phyloP scores from a whole-genome alignment of 306 rosid species.

The Albizia julibrissin region DNA sequence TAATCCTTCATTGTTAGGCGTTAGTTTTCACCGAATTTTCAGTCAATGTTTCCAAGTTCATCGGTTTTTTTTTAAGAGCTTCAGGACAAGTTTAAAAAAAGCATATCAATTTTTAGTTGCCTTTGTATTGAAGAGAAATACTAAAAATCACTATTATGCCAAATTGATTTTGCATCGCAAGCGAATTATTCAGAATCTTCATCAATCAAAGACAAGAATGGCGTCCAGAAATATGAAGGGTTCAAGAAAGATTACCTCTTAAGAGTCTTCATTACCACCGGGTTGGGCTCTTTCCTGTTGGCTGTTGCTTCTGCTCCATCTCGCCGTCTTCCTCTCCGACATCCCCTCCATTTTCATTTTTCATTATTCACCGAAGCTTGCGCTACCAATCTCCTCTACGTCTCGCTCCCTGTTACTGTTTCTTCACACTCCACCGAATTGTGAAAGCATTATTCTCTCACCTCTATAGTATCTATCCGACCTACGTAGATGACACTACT shows the following conservation, averaged over 20 bases:
- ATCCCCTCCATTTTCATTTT: background rate
- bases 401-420: background rate
- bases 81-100: background rate
- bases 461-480: too few relatives aligned
- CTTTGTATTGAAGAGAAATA: background rate
- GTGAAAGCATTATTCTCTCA: too few relatives aligned
- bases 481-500: too few relatives aligned
- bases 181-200: background rate
- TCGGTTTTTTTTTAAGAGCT: background rate
- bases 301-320: too few relatives aligned
- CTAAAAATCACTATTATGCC: background rate
- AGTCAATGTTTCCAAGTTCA: background rate
- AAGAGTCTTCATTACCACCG: background rate
- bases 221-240: background rate
- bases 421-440: background rate
- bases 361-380: background rate
- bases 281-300: background rate
- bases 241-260: background rate
- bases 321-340: background rate
- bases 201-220: too few relatives aligned
- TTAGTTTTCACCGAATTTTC: background rate
- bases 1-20: background rate
- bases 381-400: background rate
- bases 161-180: background rate
- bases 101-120: background rate